Conservation (phyloP, 805 yeast genomes). For the Candida suzukii region DNA sequence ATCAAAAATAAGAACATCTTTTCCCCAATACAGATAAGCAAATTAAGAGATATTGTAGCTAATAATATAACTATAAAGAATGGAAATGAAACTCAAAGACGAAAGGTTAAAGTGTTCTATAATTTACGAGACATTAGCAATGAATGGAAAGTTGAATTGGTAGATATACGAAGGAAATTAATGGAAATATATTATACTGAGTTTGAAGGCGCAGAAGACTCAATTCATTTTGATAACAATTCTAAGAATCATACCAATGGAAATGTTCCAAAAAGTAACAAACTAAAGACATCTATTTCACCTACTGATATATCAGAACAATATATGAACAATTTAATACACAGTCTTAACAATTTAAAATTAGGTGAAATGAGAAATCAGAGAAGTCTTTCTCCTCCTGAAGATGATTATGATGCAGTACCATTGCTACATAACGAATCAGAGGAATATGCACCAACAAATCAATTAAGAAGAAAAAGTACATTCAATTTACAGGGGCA, state of each 20-base stretch:
- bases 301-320: not conserved
- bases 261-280: not conserved
- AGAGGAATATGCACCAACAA: not conserved
- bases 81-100: not conserved
- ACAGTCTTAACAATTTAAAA: not conserved
- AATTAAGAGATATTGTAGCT: not conserved
- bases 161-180: not conserved
- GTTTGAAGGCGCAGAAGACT: not conserved
- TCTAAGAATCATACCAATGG: not conserved
- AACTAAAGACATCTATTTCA: not conserved
- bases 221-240: not conserved
- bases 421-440: not conserved
- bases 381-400: not conserved
- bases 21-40: not conserved
- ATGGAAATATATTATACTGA: constrained; percentile 2
- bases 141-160: not conserved
- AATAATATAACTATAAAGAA: not conserved
- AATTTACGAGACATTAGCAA: not conserved
- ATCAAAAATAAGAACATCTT: not conserved
- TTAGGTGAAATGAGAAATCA: not conserved
- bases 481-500: not conserved
- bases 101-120: not conserved
- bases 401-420: not conserved
- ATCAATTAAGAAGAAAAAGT: not conserved
- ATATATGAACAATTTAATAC: not conserved